Evolutionary conservation across 2,329 filamentous ascomycete species (phyloP).

Genomic region (Aspergillus sp.): DNA sequence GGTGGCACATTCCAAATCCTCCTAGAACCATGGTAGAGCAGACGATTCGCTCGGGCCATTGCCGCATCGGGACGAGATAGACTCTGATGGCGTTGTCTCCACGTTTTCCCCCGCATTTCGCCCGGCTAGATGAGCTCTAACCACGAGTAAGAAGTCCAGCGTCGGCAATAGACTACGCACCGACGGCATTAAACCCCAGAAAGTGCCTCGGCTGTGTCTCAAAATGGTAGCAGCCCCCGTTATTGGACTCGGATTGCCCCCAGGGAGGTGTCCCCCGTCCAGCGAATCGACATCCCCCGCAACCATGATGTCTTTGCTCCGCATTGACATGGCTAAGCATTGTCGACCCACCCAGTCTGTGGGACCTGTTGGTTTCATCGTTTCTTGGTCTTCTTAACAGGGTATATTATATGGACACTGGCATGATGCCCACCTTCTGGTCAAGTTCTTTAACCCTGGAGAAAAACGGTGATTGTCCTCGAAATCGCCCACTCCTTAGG

Average conservation of each 20-base stretch:
- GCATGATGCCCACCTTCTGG: constrained; percentile 1
- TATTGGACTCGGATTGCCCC: constrained; percentile 4
- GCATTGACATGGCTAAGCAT: constrained; percentile 5
- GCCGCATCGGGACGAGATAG: neutral
- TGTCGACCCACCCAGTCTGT: constrained; percentile 1
- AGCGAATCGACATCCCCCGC: neutral
- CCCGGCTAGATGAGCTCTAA: neutral
- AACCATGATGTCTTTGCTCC: neutral
- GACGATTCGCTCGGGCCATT: neutral
- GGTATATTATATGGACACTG: constrained; percentile 10
- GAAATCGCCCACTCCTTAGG: neutral
- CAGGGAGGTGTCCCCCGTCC: neutral
- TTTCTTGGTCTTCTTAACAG: neutral
- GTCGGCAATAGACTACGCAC: constrained; percentile 9
- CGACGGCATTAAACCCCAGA: constrained; percentile 4
- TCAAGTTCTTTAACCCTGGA: too few relatives aligned
- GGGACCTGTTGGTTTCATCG: neutral
- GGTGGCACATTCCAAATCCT: too few relatives aligned
- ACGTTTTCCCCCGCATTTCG: constrained; percentile 22
- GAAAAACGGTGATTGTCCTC: neutral
- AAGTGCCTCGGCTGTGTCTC: constrained; percentile 28
- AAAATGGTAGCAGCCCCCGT: constrained; percentile 10
- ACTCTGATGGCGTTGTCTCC: constrained; percentile 9
- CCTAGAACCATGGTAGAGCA: too few relatives aligned
- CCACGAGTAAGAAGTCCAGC: constrained; percentile 5